phyloP scores from a whole-genome alignment of 2,329 filamentous ascomycete species.

The Ceratocystis variospora region DNA sequence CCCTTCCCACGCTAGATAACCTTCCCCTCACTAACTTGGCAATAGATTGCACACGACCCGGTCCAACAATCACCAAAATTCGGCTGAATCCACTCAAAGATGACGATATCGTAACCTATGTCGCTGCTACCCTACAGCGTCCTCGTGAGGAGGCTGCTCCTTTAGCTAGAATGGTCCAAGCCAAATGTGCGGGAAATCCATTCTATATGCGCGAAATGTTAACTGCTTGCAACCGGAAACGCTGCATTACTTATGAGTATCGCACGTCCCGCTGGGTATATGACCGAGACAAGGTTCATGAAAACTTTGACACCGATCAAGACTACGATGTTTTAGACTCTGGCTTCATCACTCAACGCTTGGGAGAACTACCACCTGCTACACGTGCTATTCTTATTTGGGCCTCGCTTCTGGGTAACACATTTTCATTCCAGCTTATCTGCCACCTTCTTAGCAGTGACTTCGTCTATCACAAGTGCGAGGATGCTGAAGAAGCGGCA shows the following conservation, averaged over 20 bases:
- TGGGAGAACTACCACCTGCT: conserved; percentile 60
- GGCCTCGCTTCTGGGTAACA: conserved; percentile 69
- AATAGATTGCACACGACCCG: conserved; percentile 32
- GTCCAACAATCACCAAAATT: conserved; percentile 53
- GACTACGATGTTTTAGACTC: conserved; percentile 70
- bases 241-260: conserved; percentile 86
- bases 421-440: conserved; percentile 72
- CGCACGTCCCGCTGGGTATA: conserved; percentile 69
- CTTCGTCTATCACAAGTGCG: conserved; percentile 45
- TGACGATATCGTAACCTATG: conserved; percentile 67
- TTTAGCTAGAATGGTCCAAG: conserved; percentile 71
- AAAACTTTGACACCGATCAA: conserved; percentile 65
- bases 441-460: conserved; percentile 63
- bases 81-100: conserved; percentile 61
- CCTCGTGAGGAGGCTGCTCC: conserved; percentile 58
- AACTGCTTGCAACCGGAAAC: conserved; percentile 70
- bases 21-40: not conserved
- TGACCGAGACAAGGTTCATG: conserved; percentile 73
- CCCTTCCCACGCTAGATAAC: not conserved
- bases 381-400: conserved; percentile 72
- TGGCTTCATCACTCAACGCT: conserved; percentile 64
- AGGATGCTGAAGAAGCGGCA: conserved; percentile 30
- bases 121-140: conserved; percentile 66
- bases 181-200: conserved; percentile 76
- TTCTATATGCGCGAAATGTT: conserved; percentile 90